Percentiles rank a stretch among this genome's conserved stretches.
phyloP scores from a whole-genome alignment of 2,329 filamentous ascomycete genomes.

The Fusarium staphyleae region DNA sequence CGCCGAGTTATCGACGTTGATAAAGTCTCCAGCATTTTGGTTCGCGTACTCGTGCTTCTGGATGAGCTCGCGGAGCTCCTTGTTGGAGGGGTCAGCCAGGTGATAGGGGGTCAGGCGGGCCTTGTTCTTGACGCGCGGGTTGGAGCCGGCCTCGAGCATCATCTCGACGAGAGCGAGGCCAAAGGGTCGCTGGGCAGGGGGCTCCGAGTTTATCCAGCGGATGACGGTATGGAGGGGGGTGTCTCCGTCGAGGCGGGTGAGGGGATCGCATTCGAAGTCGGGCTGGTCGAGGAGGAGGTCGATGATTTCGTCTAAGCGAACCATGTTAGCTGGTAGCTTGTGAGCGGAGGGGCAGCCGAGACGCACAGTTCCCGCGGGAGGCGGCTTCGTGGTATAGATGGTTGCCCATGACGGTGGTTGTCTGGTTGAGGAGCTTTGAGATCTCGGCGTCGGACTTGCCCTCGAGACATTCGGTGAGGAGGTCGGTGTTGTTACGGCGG shows the following conservation, averaged over 20 bases:
- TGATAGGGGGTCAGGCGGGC: constrained; percentile 74
- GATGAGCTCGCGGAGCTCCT: constrained; percentile 66
- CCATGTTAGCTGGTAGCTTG: constrained; percentile 10
- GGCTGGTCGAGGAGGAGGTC: constrained; percentile 84
- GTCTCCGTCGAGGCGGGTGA: constrained; percentile 74
- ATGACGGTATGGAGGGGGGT: constrained; percentile 82
- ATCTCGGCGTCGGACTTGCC: constrained; percentile 69
- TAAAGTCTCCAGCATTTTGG: constrained; percentile 66
- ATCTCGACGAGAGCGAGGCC: constrained; percentile 75
- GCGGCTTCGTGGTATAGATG: constrained; percentile 91
- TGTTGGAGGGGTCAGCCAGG: constrained; percentile 76
- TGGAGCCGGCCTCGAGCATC: constrained; percentile 79
- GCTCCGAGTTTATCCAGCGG: constrained; percentile 75
- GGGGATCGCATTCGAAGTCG: constrained; percentile 83
- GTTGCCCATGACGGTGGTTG: constrained; percentile 85
- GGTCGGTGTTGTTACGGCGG: constrained; percentile 88
- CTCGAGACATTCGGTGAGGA: constrained; percentile 77
- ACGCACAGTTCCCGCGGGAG: constrained; percentile 81
- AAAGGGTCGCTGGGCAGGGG: constrained; percentile 67
- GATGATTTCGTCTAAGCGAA: constrained; percentile 72
- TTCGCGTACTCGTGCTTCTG: constrained; percentile 73
- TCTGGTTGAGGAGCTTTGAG: constrained; percentile 81
- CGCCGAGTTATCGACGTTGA: constrained; percentile 46
- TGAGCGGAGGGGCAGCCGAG: not conserved
- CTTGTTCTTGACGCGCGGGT: constrained; percentile 69